Conservation (phyloP, 148 eudicot genomes). For the Beta vulgaris region DNA sequence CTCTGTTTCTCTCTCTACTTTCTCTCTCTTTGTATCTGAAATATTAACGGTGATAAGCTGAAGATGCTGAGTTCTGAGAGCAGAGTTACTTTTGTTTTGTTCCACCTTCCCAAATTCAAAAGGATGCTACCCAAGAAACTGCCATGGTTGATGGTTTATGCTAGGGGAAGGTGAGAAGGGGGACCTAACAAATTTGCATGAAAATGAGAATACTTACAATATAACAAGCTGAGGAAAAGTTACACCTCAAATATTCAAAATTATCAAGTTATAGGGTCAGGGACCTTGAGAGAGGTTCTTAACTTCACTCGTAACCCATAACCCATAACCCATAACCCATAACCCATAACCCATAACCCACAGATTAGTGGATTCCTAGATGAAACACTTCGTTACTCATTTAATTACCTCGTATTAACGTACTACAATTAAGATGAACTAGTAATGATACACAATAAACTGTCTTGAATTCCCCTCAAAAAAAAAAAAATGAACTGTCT, state of each 20-base stretch:
- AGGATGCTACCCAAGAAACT: slow-evolving; percentile 21
- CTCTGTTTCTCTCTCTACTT: neutral
- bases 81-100: slow-evolving; percentile 23
- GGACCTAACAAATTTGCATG: slow-evolving; percentile 29
- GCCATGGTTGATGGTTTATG: slow-evolving; percentile 35
- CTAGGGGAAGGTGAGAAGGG: slow-evolving; percentile 24
- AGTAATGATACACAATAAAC: no score
- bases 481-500: no score
- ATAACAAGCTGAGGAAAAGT: slow-evolving; percentile 44
- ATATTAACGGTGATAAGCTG: slow-evolving; percentile 23
- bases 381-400: neutral
- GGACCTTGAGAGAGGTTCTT: slow-evolving; percentile 4
- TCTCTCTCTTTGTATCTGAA: neutral
- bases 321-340: no score
- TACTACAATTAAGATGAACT: no score
- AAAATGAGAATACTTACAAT: slow-evolving; percentile 45
- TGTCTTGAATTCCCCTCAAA: no score
- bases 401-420: neutral
- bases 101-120: slow-evolving; percentile 27
- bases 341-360: no score
- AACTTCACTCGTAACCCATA: no score
- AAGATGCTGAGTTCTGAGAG: slow-evolving; percentile 16
- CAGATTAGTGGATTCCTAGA: neutral
- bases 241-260: slow-evolving; percentile 33
- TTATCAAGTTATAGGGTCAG: slow-evolving; percentile 11